phyloP scores from a whole-genome alignment of 164 flowering plant species.

The Aristolochia fimbriata region DNA sequence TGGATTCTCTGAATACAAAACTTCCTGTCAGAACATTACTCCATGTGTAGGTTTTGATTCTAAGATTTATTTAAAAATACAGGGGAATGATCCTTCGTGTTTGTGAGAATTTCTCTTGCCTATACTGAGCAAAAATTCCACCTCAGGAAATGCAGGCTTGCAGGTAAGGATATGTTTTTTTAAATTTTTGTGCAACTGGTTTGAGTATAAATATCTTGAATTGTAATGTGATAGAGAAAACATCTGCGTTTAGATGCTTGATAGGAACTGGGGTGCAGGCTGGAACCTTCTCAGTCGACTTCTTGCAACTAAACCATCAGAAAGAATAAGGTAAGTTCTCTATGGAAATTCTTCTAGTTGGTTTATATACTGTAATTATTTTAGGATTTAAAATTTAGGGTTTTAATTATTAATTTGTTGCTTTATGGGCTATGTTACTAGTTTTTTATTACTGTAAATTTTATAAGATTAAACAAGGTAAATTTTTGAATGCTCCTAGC shows the following conservation, averaged over 20 bases:
- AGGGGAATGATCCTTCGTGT: conserved; percentile 96
- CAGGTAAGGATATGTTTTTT: conserved; percentile 42
- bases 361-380: not conserved
- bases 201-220: conserved; percentile 1
- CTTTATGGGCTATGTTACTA: not conserved
- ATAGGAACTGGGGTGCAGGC: conserved; percentile 96
- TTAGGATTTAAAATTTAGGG: too few relatives aligned
- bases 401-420: not conserved
- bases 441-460: too few relatives aligned
- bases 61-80: conserved; percentile 4
- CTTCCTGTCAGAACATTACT: too few relatives aligned
- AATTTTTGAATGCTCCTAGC: too few relatives aligned
- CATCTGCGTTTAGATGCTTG: conserved; percentile 58
- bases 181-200: not conserved
- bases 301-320: conserved; percentile 71
- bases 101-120: conserved; percentile 81
- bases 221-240: not conserved
- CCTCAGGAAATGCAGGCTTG: conserved; percentile 68
- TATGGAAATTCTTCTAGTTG: not conserved
- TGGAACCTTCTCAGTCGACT: conserved; percentile 84
- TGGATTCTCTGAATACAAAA: too few relatives aligned
- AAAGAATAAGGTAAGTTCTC: conserved; percentile 57
- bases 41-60: too few relatives aligned
- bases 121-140: conserved; percentile 39
- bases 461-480: too few relatives aligned